phyloP scores from a whole-genome alignment of 1,139 yeast genomes.

The Zygosaccharomyces sapae region DNA sequence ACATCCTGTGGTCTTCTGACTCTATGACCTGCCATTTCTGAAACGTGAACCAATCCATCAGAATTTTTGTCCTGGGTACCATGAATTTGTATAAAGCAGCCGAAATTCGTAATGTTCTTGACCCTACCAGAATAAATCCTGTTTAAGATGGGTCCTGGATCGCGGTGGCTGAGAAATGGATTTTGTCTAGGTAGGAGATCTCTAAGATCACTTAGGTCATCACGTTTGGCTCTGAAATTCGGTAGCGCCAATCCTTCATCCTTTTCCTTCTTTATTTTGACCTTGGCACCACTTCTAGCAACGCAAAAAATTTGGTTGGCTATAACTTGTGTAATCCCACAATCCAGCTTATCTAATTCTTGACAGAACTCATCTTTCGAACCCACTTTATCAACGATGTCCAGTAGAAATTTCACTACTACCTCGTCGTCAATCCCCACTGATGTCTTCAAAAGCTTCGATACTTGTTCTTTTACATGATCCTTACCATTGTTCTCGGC shows the following conservation, averaged over 20 bases:
- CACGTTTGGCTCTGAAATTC: constrained; percentile 22
- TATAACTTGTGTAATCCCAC: constrained; percentile 51
- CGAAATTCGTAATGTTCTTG: constrained; percentile 58
- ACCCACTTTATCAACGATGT: constrained; percentile 31
- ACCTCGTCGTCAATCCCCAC: constrained; percentile 28
- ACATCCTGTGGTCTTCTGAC: constrained; percentile 58
- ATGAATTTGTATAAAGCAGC: constrained; percentile 64
- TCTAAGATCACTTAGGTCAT: constrained; percentile 17
- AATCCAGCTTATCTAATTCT: constrained; percentile 56
- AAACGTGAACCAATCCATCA: constrained; percentile 74
- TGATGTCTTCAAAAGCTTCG: constrained; percentile 10
- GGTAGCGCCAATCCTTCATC: constrained; percentile 20
- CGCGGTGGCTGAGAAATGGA: constrained; percentile 20
- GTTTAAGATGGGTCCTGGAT: constrained; percentile 40
- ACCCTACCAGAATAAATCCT: constrained; percentile 59
- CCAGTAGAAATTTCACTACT: constrained; percentile 26
- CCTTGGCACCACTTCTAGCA: constrained; percentile 25
- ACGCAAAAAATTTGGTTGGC: constrained; percentile 37
- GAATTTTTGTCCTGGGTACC: constrained; percentile 38
- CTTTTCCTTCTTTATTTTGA: constrained; percentile 11
- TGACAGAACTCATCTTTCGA: constrained; percentile 40
- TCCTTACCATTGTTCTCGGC: neutral
- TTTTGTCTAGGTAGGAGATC: constrained; percentile 11
- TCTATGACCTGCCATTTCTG: constrained; percentile 54
- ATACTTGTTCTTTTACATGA: neutral